phyloP scores from a whole-genome alignment of 139 green algal species.

The Astrephomene gubernaculifera region DNA sequence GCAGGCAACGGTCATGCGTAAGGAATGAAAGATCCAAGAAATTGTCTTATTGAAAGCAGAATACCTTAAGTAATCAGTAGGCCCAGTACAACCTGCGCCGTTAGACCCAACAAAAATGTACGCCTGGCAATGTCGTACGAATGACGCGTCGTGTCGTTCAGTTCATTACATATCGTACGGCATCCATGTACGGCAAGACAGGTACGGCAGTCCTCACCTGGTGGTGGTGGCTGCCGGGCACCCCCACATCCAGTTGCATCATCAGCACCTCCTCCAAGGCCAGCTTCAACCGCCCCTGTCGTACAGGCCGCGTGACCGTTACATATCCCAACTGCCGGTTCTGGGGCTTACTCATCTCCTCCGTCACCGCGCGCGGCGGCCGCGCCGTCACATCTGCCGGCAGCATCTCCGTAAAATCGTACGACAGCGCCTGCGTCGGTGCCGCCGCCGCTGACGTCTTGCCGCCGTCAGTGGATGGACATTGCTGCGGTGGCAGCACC shows the following conservation, averaged over 20 bases:
- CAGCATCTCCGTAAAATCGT: constrained; percentile 36
- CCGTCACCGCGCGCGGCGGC: constrained; percentile 44
- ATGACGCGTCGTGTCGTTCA: no score
- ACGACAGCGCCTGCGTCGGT: neutral
- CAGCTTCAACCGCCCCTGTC: constrained; percentile 74
- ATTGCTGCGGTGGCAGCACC: neutral
- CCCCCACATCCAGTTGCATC: constrained; percentile 28
- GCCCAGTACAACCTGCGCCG: no score
- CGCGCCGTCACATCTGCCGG: constrained; percentile 39
- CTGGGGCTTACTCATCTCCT: constrained; percentile 43
- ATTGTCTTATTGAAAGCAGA: no score
- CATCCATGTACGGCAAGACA: no score
- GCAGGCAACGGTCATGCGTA: no score
- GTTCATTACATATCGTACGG: no score
- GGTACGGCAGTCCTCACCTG: no score
- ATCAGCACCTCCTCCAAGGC: constrained; percentile 79
- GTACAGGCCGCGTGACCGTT: constrained; percentile 76
- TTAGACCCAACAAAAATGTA: no score
- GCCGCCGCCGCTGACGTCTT: neutral
- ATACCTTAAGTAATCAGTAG: no score
- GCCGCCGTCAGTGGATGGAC: no score
- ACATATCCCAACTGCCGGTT: constrained; percentile 74
- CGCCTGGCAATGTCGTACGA: no score
- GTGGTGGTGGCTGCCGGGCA: constrained; percentile 1
- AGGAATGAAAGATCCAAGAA: neutral